A percentile compares a stretch with the other conserved stretches of the same genome.
phyloP scores from a whole-genome alignment of 1,284 basidiomycete species.

The Pascua guehoae region DNA sequence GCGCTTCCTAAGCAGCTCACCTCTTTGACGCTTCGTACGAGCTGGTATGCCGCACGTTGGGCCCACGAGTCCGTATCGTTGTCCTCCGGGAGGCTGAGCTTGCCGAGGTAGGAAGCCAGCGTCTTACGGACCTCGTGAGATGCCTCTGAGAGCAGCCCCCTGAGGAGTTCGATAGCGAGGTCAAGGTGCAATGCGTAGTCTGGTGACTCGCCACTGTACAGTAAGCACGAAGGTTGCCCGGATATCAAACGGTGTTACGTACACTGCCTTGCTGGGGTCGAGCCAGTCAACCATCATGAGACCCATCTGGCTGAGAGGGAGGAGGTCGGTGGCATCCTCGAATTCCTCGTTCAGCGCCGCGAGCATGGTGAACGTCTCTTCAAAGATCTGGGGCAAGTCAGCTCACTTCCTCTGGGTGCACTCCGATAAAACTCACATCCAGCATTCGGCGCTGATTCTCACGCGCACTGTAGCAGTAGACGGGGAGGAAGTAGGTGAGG shows the following conservation, averaged over 20 bases:
- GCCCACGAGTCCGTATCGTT: constrained; percentile 59
- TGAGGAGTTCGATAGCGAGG: constrained; percentile 70
- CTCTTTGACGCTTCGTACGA: constrained; percentile 59
- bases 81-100: constrained; percentile 66
- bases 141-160: constrained; percentile 49
- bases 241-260: constrained; percentile 36
- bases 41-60: constrained; percentile 61
- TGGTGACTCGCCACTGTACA: constrained; percentile 33
- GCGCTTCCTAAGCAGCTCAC: constrained; percentile 51
- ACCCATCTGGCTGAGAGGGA: constrained; percentile 74
- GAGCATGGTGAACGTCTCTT: constrained; percentile 69
- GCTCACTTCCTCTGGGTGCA: not conserved
- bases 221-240: not conserved
- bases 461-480: constrained; percentile 82
- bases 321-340: constrained; percentile 72
- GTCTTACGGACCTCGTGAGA: constrained; percentile 68
- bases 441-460: constrained; percentile 76
- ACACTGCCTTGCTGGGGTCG: constrained; percentile 77
- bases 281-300: constrained; percentile 90
- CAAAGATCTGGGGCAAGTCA: constrained; percentile 61
- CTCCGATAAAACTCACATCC: constrained; percentile 54
- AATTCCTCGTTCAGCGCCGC: constrained; percentile 63
- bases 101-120: constrained; percentile 71
- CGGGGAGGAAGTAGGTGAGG: constrained; percentile 91
- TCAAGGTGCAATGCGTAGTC: constrained; percentile 69